A percentile compares a stretch with the other conserved stretches of the same genome.
Evolutionary conservation across 176 grass and related monocot genomes (phyloP).

Genomic region (Stipa capillata): DNA sequence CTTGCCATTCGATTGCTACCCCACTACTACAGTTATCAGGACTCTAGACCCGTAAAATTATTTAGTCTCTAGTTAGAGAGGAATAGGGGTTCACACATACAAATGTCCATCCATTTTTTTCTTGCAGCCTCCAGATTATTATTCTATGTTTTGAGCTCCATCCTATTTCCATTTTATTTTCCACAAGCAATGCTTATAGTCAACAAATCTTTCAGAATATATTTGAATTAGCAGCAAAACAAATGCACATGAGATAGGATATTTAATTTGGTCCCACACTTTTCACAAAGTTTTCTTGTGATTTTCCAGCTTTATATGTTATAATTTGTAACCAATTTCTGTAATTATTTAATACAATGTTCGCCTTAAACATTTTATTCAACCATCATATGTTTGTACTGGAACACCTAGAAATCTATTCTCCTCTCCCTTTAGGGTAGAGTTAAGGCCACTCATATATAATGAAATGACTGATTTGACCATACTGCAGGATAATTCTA

Average conservation of each 20-base stretch:
- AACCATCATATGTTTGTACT: too few species aligned
- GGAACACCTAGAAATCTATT: background rate
- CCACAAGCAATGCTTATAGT: background rate
- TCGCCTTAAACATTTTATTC: background rate
- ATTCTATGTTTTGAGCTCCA: too few species aligned
- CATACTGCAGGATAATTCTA: slow-evolving; percentile 52
- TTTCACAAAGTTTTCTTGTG: background rate
- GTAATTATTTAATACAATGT: background rate
- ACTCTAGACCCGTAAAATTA: too few species aligned
- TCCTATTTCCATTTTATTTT: background rate
- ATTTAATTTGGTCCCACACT: background rate
- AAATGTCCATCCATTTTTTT: too few species aligned
- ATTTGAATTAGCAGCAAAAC: background rate
- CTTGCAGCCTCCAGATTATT: too few species aligned
- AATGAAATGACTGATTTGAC: slow-evolving; percentile 8
- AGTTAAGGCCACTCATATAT: background rate
- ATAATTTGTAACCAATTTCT: background rate
- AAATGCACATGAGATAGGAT: background rate
- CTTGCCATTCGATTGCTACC: too few species aligned
- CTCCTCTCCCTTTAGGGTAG: background rate
- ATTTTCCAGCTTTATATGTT: background rate
- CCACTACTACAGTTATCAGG: too few species aligned
- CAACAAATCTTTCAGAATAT: background rate
- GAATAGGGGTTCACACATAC: too few species aligned
- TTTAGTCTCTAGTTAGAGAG: too few species aligned